Evolutionary conservation across 176 grass and related monocot genomes (phyloP), one percentile per base, ranked within the genome.

Genomic region (Bromus sterilis): DNA sequence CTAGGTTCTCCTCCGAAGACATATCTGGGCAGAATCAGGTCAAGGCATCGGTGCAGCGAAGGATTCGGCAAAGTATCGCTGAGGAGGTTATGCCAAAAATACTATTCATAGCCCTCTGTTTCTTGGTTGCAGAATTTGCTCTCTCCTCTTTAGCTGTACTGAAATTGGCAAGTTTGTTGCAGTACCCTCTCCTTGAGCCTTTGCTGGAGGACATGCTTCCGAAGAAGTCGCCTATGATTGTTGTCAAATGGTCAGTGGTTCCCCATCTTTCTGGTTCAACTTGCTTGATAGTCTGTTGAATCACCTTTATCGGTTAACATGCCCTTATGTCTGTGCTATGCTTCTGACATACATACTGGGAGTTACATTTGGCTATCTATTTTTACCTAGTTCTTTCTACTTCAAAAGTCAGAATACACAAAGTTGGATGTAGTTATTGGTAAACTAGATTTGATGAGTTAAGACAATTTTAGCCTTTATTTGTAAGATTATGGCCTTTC

Each of bases 21-120:
- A 89, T 99, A 82, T 99, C 96, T 29, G 93, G 86, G 26, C 96
- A 99, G 81, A 99, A 99, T 89, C 96, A 99, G 89, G 93, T 99
- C 56, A 99, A 99, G 75, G 90, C 96, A 30, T 95, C 93, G 34
- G 91, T 95, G 30, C 93, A 99, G 41, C 53, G 93, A 44, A 99
- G 35, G 77, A 95, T 99, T 77, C 87, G 96, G 25, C 96, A 95
- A 81, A 95, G 91, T 82, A 87, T 99, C 29, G 93, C 96, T 58
- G 96, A 97, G 71, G 91, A 97, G 94, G 94, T 87, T 62, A 37
- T 70, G 30, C 75, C 24, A 18, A 81, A 43, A 74, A 3, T 23
- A 60, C n/a, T 69, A 42, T 25, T 9, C 34, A 33, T 35, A 20
- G 4, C 12, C 26, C 33, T 28, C 53, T n/a, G 51, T 49, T 78